Evolutionary conservation across 805 yeast species (phyloP), one percentile per base, ranked within the genome.

Genomic region (Diddensiella transvaalensis): DNA sequence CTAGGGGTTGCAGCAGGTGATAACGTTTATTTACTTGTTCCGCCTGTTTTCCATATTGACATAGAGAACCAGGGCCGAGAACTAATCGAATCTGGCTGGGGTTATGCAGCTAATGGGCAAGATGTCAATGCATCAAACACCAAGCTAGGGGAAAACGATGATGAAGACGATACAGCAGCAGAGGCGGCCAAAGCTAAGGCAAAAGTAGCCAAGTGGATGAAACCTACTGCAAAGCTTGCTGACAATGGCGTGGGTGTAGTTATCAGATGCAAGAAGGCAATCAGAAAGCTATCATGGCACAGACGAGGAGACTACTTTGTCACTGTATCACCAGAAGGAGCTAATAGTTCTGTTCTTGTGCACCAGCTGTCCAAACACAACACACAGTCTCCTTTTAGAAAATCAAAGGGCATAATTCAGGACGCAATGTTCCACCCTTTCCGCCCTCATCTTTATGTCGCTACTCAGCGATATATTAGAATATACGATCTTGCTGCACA

Each of bases 391-490:
- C 99, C 99, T 52, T 93, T 93, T 79, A 78, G 82, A 58, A 87
- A 87, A 68, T 80, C 96, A 30, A 87, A 87, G 72, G 99, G 99
- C 57, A 84, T 91, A 54, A 83, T 90, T 40, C 89, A 89, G 83
- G 96, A 89, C 65, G 97, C 96, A 53, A 85, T 85, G 67, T 93
- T 93, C 81, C 99, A 93, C 69, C 99, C 99, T 24, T 83, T 86
- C 71, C 83, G 87, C 62, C 99, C 99, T 21, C 95, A 87, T 64
- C 75, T 93, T 53, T 86, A 87, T 61, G 98, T 93, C 44, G 89
- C 91, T 59, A 86, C 96, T 8, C 99, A 93, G 72, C 79, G 98
- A 63, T 87, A 89, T 58, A 78, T 93, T 55, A 82, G 96, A 58
- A 80, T 93, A 46, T 93, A 93, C 68, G 96, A 93, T 66, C 77